Evolutionary conservation across 129 eudicot genomes (phyloP), one percentile per base, ranked within the genome.

Genomic region (Centaurea solstitialis): DNA sequence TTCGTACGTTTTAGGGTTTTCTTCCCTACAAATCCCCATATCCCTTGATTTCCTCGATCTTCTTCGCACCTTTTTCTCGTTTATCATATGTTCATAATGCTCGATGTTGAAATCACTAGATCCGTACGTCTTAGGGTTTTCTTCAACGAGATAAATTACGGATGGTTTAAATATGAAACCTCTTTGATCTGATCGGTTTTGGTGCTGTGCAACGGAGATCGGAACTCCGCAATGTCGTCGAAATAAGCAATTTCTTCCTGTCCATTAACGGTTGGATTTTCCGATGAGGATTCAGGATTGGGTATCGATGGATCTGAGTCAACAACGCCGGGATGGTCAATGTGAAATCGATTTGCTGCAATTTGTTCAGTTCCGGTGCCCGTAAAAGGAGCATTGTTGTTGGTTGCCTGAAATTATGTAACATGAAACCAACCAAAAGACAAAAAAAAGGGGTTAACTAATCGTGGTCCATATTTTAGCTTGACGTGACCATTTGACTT

Each of bases 161-260:
- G 88, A 40, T 82, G 89, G 45, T 77, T 64, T 89, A 76, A 94
- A 92, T 76, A 85, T n/a, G 87, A 94, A 94, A 9, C 86, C 20
- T 68, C 94, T 90, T 78, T 94, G 97, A 67, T 94, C 97, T 50
- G 77, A 84, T 45, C 72, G n/a, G 53, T 75, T 4, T 80, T 67
- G 1, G 75, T 81, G 33, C 75, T 79, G 38, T 62, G 80, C 38
- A 28, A 6, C 6, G 93, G 86, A 30, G 88, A 75, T 69, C 82
- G 76, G 75, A 88, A 85, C 87, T 92, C 98, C 69, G 87, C 88
- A n/a, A 94, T 81, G 50, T 94, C 95, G 80, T 91, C 94, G 3
- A 86, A 83, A 40, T 87, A 89, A n/a, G 84, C 39, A 23, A 84
- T 41, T 40, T 90, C 88, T 50, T 93, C 78, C 4, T 80, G 87